These are phyloP conservation scores for Yarrowia keelungensis DNA, from an alignment of 805 yeast genomes.

Conservation along the genomic window DNA sequence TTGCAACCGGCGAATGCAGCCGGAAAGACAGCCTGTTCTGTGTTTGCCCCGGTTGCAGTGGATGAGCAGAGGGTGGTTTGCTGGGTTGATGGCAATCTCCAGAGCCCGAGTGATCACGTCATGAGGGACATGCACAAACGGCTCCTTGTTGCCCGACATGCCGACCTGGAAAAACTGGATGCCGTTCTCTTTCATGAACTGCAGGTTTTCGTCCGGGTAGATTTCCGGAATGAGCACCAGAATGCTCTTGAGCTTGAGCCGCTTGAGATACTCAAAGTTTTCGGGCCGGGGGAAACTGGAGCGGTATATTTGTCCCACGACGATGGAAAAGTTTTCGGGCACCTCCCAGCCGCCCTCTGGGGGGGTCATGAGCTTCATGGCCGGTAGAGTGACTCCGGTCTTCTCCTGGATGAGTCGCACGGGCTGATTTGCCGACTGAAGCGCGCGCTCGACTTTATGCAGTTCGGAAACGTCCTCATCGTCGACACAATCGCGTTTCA, in stretches of 20 bases:
- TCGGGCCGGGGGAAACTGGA: conserved; percentile 89
- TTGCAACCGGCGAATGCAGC: conserved; percentile 86
- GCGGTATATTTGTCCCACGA: conserved; percentile 78
- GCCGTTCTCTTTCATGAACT: conserved; percentile 64
- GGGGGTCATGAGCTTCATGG: conserved; percentile 21
- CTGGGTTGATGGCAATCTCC: conserved; percentile 80
- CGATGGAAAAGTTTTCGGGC: conserved; percentile 93
- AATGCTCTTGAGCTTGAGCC: conserved; percentile 71
- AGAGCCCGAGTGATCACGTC: conserved; percentile 79
- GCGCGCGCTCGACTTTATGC: conserved; percentile 12
- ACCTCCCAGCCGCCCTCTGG: conserved; percentile 48
- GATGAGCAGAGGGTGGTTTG: conserved; percentile 86
- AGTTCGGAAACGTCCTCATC: conserved; percentile 1
- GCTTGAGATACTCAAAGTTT: conserved; percentile 73
- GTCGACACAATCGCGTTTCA: background rate
- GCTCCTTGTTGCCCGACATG: conserved; percentile 84
- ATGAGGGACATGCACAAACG: conserved; percentile 55
- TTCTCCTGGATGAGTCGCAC: background rate
- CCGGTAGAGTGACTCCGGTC: conserved; percentile 22
- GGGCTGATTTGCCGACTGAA: conserved; percentile 1
- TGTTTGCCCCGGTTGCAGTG: conserved; percentile 98
- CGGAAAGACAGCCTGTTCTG: conserved; percentile 94
- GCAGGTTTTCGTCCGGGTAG: conserved; percentile 77
- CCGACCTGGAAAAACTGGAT: conserved; percentile 86
- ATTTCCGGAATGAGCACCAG: conserved; percentile 90